Evolutionary conservation across 2,329 filamentous ascomycete species (phyloP).

Genomic region (Aureobasidium musti): DNA sequence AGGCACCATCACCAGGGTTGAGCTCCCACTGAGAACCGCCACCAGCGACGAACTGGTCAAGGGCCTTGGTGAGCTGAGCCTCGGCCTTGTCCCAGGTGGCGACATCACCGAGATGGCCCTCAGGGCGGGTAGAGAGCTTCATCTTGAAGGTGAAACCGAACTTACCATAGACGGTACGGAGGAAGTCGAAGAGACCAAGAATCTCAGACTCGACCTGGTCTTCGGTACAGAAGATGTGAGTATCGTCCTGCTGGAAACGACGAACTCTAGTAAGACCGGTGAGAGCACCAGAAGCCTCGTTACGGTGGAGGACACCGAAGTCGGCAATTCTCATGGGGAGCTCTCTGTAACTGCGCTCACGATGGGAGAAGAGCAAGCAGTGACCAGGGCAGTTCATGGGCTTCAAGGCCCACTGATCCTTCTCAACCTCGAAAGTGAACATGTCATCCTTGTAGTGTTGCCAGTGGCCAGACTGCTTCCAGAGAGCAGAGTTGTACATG

Average conservation of each 20-base stretch:
- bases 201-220: constrained; percentile 78
- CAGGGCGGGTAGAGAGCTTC: constrained; percentile 86
- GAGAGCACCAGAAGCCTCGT: constrained; percentile 90
- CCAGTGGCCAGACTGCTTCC: constrained; percentile 97
- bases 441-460: constrained; percentile 93
- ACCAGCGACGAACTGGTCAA: constrained; percentile 68
- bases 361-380: constrained; percentile 81
- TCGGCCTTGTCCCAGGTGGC: constrained; percentile 91
- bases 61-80: constrained; percentile 71
- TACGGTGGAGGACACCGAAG: constrained; percentile 92
- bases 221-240: constrained; percentile 90
- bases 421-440: constrained; percentile 83
- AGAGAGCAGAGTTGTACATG: constrained; percentile 91
- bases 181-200: constrained; percentile 81
- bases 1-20: constrained; percentile 93
- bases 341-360: constrained; percentile 83
- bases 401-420: constrained; percentile 82
- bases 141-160: constrained; percentile 91
- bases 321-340: constrained; percentile 91
- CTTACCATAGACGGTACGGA: constrained; percentile 75
- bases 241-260: constrained; percentile 94
- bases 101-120: constrained; percentile 84
- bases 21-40: constrained; percentile 76
- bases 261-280: constrained; percentile 89
- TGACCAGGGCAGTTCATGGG: constrained; percentile 99